Evolutionary conservation across 129 eudicot genomes (phyloP).

Genomic region (Smallanthus sonchifolius): DNA sequence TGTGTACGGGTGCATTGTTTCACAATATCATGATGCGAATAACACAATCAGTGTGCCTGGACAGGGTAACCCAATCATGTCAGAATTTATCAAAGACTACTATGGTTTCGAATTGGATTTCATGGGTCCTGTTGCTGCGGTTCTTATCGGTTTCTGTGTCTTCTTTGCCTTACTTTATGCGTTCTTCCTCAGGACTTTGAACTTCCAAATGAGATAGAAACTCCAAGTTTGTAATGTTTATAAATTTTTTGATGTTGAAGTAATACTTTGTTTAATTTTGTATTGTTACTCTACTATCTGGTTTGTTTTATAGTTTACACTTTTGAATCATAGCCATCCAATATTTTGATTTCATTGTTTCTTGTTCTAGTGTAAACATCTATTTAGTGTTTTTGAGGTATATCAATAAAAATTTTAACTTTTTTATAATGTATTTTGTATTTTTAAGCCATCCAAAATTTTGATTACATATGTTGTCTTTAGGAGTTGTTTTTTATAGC

Average conservation of each 20-base stretch:
- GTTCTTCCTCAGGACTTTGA: conserved; percentile 51
- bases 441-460: too few relatives aligned
- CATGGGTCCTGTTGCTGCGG: conserved; percentile 72
- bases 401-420: too few relatives aligned
- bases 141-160: conserved; percentile 55
- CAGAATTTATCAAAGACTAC: conserved; percentile 37
- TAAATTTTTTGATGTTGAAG: background rate
- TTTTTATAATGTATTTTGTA: too few relatives aligned
- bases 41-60: conserved; percentile 39
- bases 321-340: background rate
- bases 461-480: too few relatives aligned
- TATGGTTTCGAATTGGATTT: conserved; percentile 61
- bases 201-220: conserved; percentile 67
- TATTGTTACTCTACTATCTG: too few relatives aligned
- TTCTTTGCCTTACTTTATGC: conserved; percentile 66
- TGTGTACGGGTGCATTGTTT: conserved; percentile 60
- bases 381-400: too few relatives aligned
- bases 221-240: conserved; percentile 1
- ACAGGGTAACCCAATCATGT: conserved; percentile 31
- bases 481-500: too few relatives aligned
- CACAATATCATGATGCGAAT: conserved; percentile 58
- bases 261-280: conserved; percentile 1
- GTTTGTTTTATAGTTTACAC: conserved; percentile 1
- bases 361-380: background rate
- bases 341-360: background rate